Evolutionary conservation across 495 filamentous ascomycete genomes (phyloP).

Genomic region (Chaetomium cochliodes): DNA sequence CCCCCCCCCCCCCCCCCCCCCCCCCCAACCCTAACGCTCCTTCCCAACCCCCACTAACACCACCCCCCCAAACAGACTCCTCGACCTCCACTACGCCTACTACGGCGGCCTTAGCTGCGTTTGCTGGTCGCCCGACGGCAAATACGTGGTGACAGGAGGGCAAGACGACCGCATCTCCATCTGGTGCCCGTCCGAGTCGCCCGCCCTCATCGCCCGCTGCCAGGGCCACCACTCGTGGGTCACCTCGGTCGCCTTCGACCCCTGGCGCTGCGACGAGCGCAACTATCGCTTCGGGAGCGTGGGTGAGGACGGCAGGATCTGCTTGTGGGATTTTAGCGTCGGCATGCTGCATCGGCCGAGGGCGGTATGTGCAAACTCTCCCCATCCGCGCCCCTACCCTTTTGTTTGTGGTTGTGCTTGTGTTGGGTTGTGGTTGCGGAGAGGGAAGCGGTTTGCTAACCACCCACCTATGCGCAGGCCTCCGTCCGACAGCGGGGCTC

Average conservation of each 20-base stretch:
- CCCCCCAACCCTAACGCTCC: not conserved
- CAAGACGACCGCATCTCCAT: constrained; percentile 95
- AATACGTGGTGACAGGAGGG: constrained; percentile 91
- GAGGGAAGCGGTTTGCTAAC: no score
- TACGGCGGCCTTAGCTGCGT: constrained; percentile 91
- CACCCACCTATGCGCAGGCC: constrained; percentile 29
- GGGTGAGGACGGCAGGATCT: constrained; percentile 84
- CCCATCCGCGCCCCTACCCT: no score
- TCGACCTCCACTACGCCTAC: constrained; percentile 84
- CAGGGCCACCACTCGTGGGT: constrained; percentile 95
- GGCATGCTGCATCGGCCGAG: constrained; percentile 90
- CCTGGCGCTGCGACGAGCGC: constrained; percentile 90
- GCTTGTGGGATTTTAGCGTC: constrained; percentile 96
- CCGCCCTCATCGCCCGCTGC: constrained; percentile 79
- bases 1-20: not conserved
- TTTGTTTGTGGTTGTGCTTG: not conserved
- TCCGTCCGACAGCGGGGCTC: constrained; percentile 61
- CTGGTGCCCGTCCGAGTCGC: constrained; percentile 79
- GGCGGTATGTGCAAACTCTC: constrained; percentile 50
- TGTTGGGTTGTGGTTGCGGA: not conserved
- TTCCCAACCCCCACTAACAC: not conserved
- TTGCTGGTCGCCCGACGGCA: constrained; percentile 96
- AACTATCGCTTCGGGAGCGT: constrained; percentile 96
- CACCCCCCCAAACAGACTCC: constrained; percentile 51
- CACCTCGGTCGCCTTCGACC: constrained; percentile 87